These are phyloP conservation scores for Mycena sanguinolenta DNA, from an alignment of 768 basidiomycete genomes.

Conservation along the genomic window DNA sequence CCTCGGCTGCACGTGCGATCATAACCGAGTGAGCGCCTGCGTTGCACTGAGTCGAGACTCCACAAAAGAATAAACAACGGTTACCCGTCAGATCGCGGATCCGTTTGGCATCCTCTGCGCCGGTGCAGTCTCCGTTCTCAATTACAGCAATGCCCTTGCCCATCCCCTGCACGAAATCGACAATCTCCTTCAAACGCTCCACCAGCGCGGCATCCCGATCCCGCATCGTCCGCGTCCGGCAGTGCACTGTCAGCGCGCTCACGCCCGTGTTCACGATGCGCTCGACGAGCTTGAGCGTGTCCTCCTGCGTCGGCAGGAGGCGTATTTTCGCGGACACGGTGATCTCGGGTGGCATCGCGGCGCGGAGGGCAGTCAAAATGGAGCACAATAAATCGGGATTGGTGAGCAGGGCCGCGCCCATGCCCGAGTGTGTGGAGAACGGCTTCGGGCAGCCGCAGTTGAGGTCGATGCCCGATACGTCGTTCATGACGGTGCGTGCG, in stretches of 20 bases:
- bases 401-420: slow-evolving; percentile 95
- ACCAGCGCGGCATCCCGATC: slow-evolving; percentile 84
- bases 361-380: slow-evolving; percentile 85
- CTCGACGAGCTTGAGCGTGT: slow-evolving; percentile 91
- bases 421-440: slow-evolving; percentile 93
- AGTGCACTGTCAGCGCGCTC: slow-evolving; percentile 92
- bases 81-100: slow-evolving; percentile 82
- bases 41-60: not conserved
- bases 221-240: slow-evolving; percentile 93
- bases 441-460: slow-evolving; percentile 99
- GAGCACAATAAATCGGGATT: slow-evolving; percentile 93
- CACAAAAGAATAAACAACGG: slow-evolving; percentile 33
- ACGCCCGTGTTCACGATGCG: slow-evolving; percentile 91
- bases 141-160: slow-evolving; percentile 88
- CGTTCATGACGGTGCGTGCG: slow-evolving; percentile 85
- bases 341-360: slow-evolving; percentile 79
- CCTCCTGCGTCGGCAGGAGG: slow-evolving; percentile 86
- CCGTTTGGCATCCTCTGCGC: slow-evolving; percentile 82
- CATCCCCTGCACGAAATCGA: slow-evolving; percentile 82
- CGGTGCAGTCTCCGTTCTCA: slow-evolving; percentile 93
- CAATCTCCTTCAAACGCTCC: slow-evolving; percentile 85
- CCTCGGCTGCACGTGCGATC: slow-evolving; percentile 96
- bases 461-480: slow-evolving; percentile 94
- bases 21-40: slow-evolving; percentile 90
- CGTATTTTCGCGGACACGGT: slow-evolving; percentile 97